These are phyloP conservation scores for Coriolopsis trogii DNA, from an alignment of 1,284 basidiomycete species.

Conservation along the genomic window DNA sequence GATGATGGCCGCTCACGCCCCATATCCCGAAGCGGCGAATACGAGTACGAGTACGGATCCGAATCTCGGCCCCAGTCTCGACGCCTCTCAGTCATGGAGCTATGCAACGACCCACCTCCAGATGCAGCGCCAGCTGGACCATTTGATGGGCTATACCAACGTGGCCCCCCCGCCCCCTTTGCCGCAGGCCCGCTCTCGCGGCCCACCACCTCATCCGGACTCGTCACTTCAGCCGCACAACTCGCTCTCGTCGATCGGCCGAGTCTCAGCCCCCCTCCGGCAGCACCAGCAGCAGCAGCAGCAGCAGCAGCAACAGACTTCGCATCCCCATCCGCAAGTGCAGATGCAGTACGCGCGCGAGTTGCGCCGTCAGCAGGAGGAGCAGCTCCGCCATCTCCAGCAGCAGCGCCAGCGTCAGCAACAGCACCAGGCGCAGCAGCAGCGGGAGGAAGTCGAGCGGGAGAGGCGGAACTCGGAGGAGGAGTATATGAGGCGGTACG, in stretches of 20 bases:
- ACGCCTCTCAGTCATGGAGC: conserved; percentile 81
- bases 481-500: conserved; percentile 22
- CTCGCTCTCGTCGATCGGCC: conserved; percentile 50
- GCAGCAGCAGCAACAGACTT: conserved; percentile 25
- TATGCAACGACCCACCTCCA: conserved; percentile 67
- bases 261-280: conserved; percentile 29
- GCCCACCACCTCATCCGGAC: conserved; percentile 51
- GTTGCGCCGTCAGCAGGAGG: conserved; percentile 45
- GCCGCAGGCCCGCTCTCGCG: conserved; percentile 40
- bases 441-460: conserved; percentile 27
- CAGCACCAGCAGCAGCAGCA: conserved; percentile 20
- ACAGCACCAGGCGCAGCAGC: conserved; percentile 25
- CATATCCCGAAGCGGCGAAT: conserved; percentile 32
- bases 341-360: conserved; percentile 45
- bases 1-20: conserved; percentile 34
- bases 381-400: conserved; percentile 35
- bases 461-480: conserved; percentile 27
- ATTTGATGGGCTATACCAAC: conserved; percentile 33
- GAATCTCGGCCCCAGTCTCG: conserved; percentile 76
- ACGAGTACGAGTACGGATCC: conserved; percentile 60
- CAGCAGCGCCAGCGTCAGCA: conserved; percentile 21
- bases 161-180: conserved; percentile 16
- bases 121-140: conserved; percentile 36
- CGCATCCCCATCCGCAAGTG: conserved; percentile 23
- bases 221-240: conserved; percentile 47